Base-by-base conservation (phyloP, 257 asterid genomes). In the Solanum lycopersicoides region DNA sequence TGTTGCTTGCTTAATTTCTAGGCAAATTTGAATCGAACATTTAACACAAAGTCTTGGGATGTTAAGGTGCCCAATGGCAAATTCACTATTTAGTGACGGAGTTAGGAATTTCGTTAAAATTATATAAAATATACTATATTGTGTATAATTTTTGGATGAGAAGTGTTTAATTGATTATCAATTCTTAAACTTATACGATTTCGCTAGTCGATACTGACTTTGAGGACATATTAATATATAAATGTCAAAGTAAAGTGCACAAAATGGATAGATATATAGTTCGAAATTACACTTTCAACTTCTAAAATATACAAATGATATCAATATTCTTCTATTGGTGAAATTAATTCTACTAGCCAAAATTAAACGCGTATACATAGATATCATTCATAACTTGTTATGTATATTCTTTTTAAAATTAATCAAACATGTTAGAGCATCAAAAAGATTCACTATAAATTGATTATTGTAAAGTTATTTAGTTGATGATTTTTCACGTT, bases 201-300 rank as follows among this genome's bases (percentile, higher is more conserved):
- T 12, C 2, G 6, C 7, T 23, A 16, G 1, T 20, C 1, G 18
- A 2, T 16, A 9, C 2, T 37, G 18, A 1, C 35, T 71, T 71
- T 0, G 14, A 0, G 8, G n/a, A n/a, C n/a, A n/a, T n/a, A n/a
- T n/a, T n/a, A n/a, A 32, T 15, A 32, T 32, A 69, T 69, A 69
- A 69, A 32, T 66, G 37, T 25, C 74, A 66, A 66, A 65, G 32
- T 5, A 20, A 13, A 28, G 37, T 66, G 2, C 1, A 66, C 28
- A 12, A 56, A 66, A 12, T 12, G 37, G n/a, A 7, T 59, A 8
- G 25, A 59, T 59, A 59, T 20, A 20, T 59, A 59, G 5, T 25
- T 66, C 2, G 11, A 66, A 66, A 66, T 66, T 66, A 12, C 37
- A 66, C 37, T 66, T 66, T 28, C 74, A 28, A 13, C 37, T 66